Evolutionary conservation across 2,329 filamentous ascomycete genomes (phyloP).

Genomic region (Huntiella decipiens): DNA sequence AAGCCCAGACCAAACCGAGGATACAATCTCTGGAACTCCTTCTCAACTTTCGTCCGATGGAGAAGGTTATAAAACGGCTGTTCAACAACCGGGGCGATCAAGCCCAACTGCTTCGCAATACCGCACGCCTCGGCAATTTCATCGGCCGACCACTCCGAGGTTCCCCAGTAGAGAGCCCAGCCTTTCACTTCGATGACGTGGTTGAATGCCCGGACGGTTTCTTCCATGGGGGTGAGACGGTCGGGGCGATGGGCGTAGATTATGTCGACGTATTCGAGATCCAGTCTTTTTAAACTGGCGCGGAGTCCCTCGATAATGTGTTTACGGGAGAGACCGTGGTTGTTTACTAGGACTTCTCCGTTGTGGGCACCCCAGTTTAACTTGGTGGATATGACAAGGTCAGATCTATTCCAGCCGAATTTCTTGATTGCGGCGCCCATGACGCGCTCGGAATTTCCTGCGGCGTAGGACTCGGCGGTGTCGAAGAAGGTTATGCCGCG

Average conservation of each 20-base stretch:
- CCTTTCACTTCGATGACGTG: constrained; percentile 27
- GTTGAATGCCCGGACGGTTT: constrained; percentile 53
- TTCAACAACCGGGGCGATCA: constrained; percentile 46
- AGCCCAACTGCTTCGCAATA: constrained; percentile 37
- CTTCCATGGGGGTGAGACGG: constrained; percentile 48
- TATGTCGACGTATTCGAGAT: constrained; percentile 44
- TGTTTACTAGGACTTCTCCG: constrained; percentile 45
- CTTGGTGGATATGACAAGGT: constrained; percentile 43
- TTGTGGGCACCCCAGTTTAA: constrained; percentile 45
- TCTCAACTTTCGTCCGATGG: constrained; percentile 40
- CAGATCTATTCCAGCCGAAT: constrained; percentile 41
- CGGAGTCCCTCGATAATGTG: constrained; percentile 50
- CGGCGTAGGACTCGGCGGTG: constrained; percentile 37
- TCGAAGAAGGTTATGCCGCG: constrained; percentile 45
- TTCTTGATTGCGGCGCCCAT: constrained; percentile 43
- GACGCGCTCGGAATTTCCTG: constrained; percentile 41
- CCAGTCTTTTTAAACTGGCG: constrained; percentile 36
- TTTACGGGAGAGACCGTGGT: constrained; percentile 47
- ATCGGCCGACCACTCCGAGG: constrained; percentile 49
- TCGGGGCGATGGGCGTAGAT: constrained; percentile 53
- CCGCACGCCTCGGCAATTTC: constrained; percentile 38
- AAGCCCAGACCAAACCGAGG: constrained; percentile 37
- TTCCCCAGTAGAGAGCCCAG: constrained; percentile 55
- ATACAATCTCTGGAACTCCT: constrained; percentile 43
- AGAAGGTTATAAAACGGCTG: constrained; percentile 52